These are phyloP conservation scores for Daldinia childiae DNA, from an alignment of 495 filamentous ascomycete species.

Conservation along the genomic window DNA sequence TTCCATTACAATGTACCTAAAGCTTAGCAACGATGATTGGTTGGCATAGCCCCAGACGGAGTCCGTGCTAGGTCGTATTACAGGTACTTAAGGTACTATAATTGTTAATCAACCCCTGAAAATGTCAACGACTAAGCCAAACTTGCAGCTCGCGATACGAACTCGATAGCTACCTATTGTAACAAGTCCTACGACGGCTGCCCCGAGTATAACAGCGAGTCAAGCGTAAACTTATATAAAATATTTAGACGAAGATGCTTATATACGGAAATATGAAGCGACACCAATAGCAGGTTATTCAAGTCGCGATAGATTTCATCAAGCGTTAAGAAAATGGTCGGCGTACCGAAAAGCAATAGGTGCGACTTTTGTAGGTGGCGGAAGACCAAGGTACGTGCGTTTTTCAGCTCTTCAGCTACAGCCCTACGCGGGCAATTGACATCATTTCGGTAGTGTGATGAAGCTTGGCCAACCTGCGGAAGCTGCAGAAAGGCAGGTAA, in stretches of 20 bases:
- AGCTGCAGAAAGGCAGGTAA: conserved; percentile 28
- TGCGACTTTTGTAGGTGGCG: conserved; percentile 31
- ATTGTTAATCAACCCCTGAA: background rate
- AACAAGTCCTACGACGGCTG: background rate
- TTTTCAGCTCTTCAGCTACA: background rate
- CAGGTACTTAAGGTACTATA: background rate
- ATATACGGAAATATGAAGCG: background rate
- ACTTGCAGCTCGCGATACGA: background rate
- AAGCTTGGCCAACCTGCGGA: conserved; percentile 33
- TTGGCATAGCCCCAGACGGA: background rate
- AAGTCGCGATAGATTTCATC: conserved; percentile 3
- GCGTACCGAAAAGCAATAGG: conserved; percentile 31
- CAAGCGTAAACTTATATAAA: background rate
- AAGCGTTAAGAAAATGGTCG: conserved; percentile 30
- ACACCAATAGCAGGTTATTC: background rate
- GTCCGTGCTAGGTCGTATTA: background rate
- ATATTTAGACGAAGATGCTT: background rate
- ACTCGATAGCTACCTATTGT: background rate
- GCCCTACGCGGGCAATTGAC: background rate
- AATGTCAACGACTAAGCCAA: background rate
- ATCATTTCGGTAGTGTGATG: conserved; percentile 22
- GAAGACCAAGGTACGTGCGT: conserved; percentile 28
- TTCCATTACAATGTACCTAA: no score
- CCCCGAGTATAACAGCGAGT: background rate
- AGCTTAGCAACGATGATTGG: background rate